A percentile compares a stretch with the other conserved stretches of the same genome.
Conservation (phyloP, 2,329 filamentous ascomycete genomes). For the Phialophora tarda region DNA sequence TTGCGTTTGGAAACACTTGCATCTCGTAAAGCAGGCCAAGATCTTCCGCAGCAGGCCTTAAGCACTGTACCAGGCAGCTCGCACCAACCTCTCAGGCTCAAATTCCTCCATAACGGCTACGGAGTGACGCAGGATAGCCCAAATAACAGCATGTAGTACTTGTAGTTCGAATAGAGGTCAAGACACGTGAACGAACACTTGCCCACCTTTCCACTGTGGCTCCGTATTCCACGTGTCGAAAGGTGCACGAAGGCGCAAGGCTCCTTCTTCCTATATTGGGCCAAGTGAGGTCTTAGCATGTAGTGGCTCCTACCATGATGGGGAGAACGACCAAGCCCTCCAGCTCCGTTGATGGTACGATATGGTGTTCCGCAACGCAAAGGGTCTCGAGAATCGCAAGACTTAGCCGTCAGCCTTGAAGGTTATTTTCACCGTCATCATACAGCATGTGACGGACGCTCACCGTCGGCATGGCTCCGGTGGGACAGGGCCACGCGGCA, state of each 20-base stretch:
- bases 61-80: neutral
- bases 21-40: conserved; percentile 10
- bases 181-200: conserved; percentile 10
- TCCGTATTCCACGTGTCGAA: conserved; percentile 33
- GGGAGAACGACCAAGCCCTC: neutral
- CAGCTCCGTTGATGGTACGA: neutral
- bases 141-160: neutral
- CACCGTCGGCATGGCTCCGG: conserved; percentile 3
- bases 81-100: neutral
- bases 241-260: conserved; percentile 23
- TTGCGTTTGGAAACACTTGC: neutral
- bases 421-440: neutral
- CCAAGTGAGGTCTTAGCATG: neutral
- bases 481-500: neutral
- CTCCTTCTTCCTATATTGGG: conserved; percentile 4
- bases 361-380: neutral
- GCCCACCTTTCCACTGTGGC: conserved; percentile 23
- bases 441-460: neutral
- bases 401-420: neutral
- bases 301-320: neutral
- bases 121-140: neutral
- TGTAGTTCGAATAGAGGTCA: neutral
- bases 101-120: neutral
- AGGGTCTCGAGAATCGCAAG: neutral
- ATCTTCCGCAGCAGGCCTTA: neutral